Evolutionary conservation across 441 rosid species (phyloP), one percentile per base, ranked within the genome.

Genomic region (Isatis lusitanica): DNA sequence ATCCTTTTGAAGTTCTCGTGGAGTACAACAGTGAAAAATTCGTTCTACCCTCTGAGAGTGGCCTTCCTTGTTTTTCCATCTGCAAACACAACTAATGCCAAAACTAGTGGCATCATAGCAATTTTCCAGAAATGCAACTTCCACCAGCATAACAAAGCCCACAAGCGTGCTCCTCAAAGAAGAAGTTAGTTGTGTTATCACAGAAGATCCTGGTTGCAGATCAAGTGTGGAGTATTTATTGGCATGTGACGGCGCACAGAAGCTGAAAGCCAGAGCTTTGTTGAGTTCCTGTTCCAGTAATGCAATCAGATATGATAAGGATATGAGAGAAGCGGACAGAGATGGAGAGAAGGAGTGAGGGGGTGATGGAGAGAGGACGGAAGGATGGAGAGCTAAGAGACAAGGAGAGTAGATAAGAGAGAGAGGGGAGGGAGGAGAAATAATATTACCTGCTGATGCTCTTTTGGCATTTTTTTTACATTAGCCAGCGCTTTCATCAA

Each of bases 81-180:
- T 66, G 60, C 77, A 65, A 53, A 65, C 13, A 58, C 66, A 74
- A 0, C 16, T 47, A 11, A 74, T 38, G 17, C 60, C 35, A 0
- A 74, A 58, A 47, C 72, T 72, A 4, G 6, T 31, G 9, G n/a
- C 40, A 42, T 18, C 44, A 36, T 2, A 3, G 51, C 1, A 44
- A 38, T 56, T 55, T 18, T 65, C 35, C 0, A 66, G 24, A 56
- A 56, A 56, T 65, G 40, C 24, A 0, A 73, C 50, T 24, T 52
- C 71, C 26, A 73, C 71, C 8, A 36, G n/a, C 71, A 73, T 43
- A 46, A 7, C 35, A 65, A 73, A 73, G 6, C 77, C 77, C 39
- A 65, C 6, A 21, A 56, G 59, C 24, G 12, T 21, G 10, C 9
- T 46, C 7, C 24, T 47, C 50, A 30, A 40, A 21, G 31, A 36